Base-by-base conservation (phyloP, 2,329 filamentous ascomycete genomes). In the Meredithiella fracta region DNA sequence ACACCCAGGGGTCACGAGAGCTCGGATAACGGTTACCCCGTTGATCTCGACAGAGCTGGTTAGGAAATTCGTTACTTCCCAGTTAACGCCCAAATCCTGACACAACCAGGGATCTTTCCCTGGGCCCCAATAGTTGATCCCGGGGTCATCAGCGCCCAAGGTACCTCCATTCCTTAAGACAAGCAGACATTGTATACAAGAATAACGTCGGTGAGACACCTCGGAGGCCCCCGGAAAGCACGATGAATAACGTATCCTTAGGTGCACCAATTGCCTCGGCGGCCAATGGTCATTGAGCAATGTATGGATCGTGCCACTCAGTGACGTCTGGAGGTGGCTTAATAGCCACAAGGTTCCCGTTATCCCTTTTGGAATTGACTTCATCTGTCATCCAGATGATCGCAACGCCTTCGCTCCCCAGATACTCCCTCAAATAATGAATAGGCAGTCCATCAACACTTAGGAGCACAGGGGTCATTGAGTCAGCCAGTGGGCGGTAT, bases 61-160 rank as follows among this genome's bases (percentile, higher is more conserved):
- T 8, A 34, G 9, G 52, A 54, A 54, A 20, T 54, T 54, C 15
- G 38, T 54, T 3, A 54, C 52, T 22, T 54, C 52, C 52, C 52
- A 54, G 52, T 54, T 54, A 3, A 44, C 20, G 6, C 52, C 38
- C 2, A 54, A 17, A n/a, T 47, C 52, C 14, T 37, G 37, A 25
- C 17, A 23, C 22, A 23, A n/a, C n/a, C 8, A 3, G 20, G 40
- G 37, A 38, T 40, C 23, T 44, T 44, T 42, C 11, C 15, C 7
- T 23, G 3, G 37, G 26, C 9, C 3, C 22, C 15, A 20, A 29
- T 23, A 17, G 22, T 29, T 44, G 25, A 44, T 1, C 11, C 52
- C 38, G 3, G 52, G 38, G 38, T 31, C n/a, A 42, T 9, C 2
- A 54, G 7, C 5, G 52, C 1, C 34, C 52, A 11, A 54, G 52